These are phyloP conservation scores for Kwoniella sp. DNA, from an alignment of 768 basidiomycete genomes.

Conservation along the genomic window DNA sequence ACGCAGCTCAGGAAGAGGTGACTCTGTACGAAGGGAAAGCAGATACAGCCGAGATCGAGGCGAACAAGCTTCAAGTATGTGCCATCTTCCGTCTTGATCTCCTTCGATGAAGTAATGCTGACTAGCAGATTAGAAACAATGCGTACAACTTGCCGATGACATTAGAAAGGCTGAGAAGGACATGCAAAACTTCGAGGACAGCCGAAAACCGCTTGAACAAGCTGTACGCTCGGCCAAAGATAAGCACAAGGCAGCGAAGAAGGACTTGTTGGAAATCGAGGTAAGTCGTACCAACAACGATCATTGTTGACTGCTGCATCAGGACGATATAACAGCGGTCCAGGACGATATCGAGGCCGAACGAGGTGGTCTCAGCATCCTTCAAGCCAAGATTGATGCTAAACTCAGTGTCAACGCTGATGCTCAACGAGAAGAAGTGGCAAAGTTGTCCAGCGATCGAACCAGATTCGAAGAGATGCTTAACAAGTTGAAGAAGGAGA, in stretches of 20 bases:
- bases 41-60: slow-evolving; percentile 57
- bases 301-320: slow-evolving; percentile 60
- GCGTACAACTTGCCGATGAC: slow-evolving; percentile 1
- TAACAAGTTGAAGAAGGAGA: slow-evolving; percentile 54
- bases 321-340: slow-evolving; percentile 59
- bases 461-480: slow-evolving; percentile 30
- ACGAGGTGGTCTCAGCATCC: slow-evolving; percentile 7
- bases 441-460: slow-evolving; percentile 4
- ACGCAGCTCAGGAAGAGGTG: neutral
- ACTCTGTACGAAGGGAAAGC: slow-evolving; percentile 38
- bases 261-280: slow-evolving; percentile 11
- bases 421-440: slow-evolving; percentile 5
- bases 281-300: neutral
- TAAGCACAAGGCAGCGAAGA: slow-evolving; percentile 1
- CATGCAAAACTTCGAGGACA: slow-evolving; percentile 7
- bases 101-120: too few species aligned
- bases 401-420: slow-evolving; percentile 10
- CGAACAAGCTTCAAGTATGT: slow-evolving; percentile 51
- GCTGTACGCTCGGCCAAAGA: slow-evolving; percentile 13
- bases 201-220: slow-evolving; percentile 11
- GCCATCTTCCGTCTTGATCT: slow-evolving; percentile 53
- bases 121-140: slow-evolving; percentile 7
- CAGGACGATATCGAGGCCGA: slow-evolving; percentile 19
- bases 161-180: slow-evolving; percentile 14
- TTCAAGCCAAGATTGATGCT: slow-evolving; percentile 20